phyloP scores from a whole-genome alignment of 2,329 filamentous ascomycete species.

The Trichoderma koningii region DNA sequence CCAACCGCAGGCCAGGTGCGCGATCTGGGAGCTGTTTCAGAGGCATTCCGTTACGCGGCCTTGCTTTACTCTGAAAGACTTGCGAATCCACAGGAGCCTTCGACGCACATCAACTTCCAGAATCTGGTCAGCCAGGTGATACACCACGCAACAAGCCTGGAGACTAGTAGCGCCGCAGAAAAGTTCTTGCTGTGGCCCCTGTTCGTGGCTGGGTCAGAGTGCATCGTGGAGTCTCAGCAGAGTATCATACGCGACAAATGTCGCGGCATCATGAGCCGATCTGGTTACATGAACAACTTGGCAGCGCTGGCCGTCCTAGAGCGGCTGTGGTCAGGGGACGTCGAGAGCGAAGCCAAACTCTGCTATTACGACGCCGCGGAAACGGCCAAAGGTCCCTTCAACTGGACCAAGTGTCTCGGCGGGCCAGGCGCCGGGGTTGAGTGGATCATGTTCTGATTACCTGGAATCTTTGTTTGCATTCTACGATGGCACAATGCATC shows the following conservation, averaged over 20 bases:
- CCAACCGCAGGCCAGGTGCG: slow-evolving; percentile 64
- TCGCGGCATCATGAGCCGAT: slow-evolving; percentile 81
- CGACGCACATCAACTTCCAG: slow-evolving; percentile 76
- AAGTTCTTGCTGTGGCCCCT: slow-evolving; percentile 94
- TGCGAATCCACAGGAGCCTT: slow-evolving; percentile 72
- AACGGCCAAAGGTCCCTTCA: slow-evolving; percentile 54
- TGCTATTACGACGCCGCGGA: slow-evolving; percentile 34
- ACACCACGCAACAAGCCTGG: slow-evolving; percentile 78
- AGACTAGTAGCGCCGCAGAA: slow-evolving; percentile 70
- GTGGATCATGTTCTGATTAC: slow-evolving; percentile 65
- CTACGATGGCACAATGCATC: slow-evolving; percentile 8
- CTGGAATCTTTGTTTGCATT: background rate
- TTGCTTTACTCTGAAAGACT: slow-evolving; percentile 88
- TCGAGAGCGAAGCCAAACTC: slow-evolving; percentile 41
- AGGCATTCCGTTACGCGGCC: slow-evolving; percentile 87
- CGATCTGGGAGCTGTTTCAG: slow-evolving; percentile 80
- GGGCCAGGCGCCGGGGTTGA: slow-evolving; percentile 60
- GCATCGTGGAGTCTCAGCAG: slow-evolving; percentile 77
- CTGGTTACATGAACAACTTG: slow-evolving; percentile 91
- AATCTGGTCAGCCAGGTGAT: slow-evolving; percentile 80
- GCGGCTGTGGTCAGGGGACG: slow-evolving; percentile 71
- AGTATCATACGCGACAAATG: slow-evolving; percentile 78
- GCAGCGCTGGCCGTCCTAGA: slow-evolving; percentile 84
- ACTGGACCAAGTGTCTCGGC: slow-evolving; percentile 60
- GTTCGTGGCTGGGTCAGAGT: slow-evolving; percentile 88